Percentiles rank a stretch among this genome's conserved stretches.
Conservation (phyloP, 2,329 filamentous ascomycete species). For the Pseudogymnoascus sp. region DNA sequence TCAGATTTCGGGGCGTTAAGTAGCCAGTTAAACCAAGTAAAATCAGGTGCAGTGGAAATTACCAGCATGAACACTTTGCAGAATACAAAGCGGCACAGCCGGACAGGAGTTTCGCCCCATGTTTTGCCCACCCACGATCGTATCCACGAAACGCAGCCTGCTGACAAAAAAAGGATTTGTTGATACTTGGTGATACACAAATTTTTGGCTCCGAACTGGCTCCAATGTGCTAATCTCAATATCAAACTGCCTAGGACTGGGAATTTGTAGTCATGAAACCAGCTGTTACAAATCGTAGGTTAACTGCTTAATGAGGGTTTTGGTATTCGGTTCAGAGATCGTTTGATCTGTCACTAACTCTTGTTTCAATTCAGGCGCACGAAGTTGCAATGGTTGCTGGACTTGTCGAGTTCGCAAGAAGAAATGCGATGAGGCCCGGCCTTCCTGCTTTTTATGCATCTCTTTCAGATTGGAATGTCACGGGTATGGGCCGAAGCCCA, state of each 20-base stretch:
- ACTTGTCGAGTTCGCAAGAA: conserved; percentile 20
- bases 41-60: background rate
- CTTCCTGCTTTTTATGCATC: conserved; percentile 16
- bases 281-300: background rate
- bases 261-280: background rate
- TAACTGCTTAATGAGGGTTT: background rate
- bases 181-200: background rate
- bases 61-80: background rate
- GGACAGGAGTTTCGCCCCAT: background rate
- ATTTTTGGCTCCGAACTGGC: background rate
- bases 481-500: conserved; percentile 21
- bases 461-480: conserved; percentile 19
- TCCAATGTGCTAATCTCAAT: background rate
- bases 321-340: background rate
- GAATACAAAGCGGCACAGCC: background rate
- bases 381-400: conserved; percentile 18
- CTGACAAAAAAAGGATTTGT: background rate
- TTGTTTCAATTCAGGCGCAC: background rate
- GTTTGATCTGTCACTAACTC: background rate
- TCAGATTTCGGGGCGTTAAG: background rate
- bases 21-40: background rate
- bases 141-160: background rate
- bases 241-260: background rate
- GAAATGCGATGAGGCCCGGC: conserved; percentile 19
- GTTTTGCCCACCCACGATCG: background rate